Percentiles rank a stretch among this genome's conserved stretches.
Evolutionary conservation across 352 stramenopile genomes (phyloP).

Genomic region (Phytopythium montanum): DNA sequence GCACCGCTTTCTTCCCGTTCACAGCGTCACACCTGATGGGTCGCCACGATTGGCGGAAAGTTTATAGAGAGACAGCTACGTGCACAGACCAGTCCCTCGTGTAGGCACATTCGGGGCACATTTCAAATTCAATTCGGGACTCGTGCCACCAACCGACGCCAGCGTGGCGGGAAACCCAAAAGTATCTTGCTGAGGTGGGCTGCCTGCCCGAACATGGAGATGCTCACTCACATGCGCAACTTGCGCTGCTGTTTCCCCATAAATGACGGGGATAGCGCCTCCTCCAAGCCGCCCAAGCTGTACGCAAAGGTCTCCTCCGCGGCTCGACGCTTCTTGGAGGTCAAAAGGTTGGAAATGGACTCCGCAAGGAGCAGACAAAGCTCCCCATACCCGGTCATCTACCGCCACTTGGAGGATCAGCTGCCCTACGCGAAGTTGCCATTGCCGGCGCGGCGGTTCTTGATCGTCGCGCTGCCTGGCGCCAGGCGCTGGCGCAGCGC

Average conservation of each 20-base stretch:
- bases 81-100: background rate
- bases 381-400: background rate
- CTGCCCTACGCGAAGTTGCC: constrained; percentile 52
- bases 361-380: background rate
- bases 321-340: background rate
- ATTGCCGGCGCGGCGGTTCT: constrained; percentile 69
- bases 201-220: background rate
- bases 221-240: background rate
- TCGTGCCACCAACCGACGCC: constrained; percentile 1
- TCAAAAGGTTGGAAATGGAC: background rate
- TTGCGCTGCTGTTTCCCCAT: background rate
- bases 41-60: background rate
- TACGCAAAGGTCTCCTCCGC: background rate
- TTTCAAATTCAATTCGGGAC: constrained; percentile 2
- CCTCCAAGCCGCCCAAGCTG: background rate
- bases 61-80: background rate
- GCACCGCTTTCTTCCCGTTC: constrained; percentile 3
- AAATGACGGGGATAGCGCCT: background rate
- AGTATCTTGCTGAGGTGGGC: background rate
- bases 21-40: constrained; percentile 1
- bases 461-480: constrained; percentile 27
- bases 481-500: constrained; percentile 59
- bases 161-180: constrained; percentile 1
- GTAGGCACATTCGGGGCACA: background rate
- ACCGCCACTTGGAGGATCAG: background rate